A percentile compares a stretch with the other conserved stretches of the same genome.
Conservation (phyloP, 2,329 filamentous ascomycete species). For the Chlorencoelia australis region DNA sequence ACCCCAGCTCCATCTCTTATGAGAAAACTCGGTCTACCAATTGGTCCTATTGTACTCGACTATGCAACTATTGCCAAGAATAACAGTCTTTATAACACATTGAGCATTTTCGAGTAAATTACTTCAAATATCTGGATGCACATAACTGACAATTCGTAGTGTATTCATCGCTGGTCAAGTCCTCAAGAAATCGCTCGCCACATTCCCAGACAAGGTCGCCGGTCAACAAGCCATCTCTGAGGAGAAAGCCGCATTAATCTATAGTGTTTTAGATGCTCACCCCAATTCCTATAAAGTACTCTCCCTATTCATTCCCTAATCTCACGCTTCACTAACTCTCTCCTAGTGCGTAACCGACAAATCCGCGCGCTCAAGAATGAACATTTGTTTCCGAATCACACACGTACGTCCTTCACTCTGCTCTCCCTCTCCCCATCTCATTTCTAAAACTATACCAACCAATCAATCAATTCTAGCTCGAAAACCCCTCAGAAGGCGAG, state of each 20-base stretch:
- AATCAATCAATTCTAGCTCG: slow-evolving; percentile 25
- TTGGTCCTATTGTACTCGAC: slow-evolving; percentile 69
- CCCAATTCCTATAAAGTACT: slow-evolving; percentile 55
- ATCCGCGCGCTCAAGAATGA: slow-evolving; percentile 75
- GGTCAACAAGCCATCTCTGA: slow-evolving; percentile 67
- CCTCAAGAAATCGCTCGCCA: slow-evolving; percentile 61
- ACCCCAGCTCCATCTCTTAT: slow-evolving; percentile 61
- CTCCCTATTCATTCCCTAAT: too few species aligned
- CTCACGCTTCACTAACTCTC: too few species aligned
- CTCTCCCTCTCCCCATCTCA: too few species aligned
- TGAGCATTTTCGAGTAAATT: slow-evolving; percentile 72
- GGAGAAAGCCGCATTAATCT: slow-evolving; percentile 68
- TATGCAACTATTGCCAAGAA: slow-evolving; percentile 85
- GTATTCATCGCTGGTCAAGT: slow-evolving; percentile 88
- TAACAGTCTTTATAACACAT: slow-evolving; percentile 90
- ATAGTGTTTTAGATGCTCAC: slow-evolving; percentile 64
- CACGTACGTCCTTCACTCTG: slow-evolving; percentile 29
- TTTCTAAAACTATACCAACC: too few species aligned
- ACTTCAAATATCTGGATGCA: not conserved
- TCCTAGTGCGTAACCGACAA: slow-evolving; percentile 67
- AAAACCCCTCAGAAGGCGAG: slow-evolving; percentile 59
- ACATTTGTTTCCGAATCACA: slow-evolving; percentile 78
- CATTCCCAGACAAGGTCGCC: slow-evolving; percentile 57
- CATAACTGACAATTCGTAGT: slow-evolving; percentile 31
- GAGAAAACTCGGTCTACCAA: slow-evolving; percentile 63